Evolutionary conservation across 192 early-diverging fungal genomes (phyloP).

Genomic region (Diversispora epigaea): DNA sequence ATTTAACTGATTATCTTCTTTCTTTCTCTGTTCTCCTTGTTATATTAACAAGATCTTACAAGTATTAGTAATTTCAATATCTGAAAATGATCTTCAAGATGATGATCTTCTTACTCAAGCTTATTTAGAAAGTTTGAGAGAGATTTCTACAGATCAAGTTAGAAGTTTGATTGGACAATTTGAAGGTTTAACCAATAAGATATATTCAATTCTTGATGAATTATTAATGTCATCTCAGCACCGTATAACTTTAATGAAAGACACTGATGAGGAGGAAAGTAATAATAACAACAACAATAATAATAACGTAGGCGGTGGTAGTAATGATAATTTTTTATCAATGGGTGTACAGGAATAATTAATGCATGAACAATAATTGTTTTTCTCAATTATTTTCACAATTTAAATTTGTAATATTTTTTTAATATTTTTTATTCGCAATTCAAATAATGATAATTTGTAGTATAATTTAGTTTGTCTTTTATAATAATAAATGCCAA

Average conservation of each 20-base stretch:
- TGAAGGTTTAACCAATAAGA: slow-evolving; percentile 7
- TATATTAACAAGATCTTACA: slow-evolving; percentile 7
- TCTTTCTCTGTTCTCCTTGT: background rate
- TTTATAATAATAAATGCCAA: too few relatives aligned
- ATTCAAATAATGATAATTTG: too few relatives aligned
- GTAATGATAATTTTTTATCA: background rate
- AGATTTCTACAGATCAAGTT: slow-evolving; percentile 10
- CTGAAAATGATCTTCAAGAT: slow-evolving; percentile 2
- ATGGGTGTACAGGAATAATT: background rate
- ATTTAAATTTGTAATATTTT: too few relatives aligned
- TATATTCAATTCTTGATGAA: background rate
- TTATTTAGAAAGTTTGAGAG: slow-evolving; percentile 26
- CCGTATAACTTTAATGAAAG: background rate
- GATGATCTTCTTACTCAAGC: slow-evolving; percentile 25
- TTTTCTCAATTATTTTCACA: too few relatives aligned
- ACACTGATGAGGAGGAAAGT: background rate
- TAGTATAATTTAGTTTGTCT: too few relatives aligned
- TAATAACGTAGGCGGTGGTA: background rate
- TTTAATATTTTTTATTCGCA: too few relatives aligned
- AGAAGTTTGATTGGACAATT: slow-evolving; percentile 1
- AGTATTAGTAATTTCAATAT: slow-evolving; percentile 19
- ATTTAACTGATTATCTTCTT: background rate
- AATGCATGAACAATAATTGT: background rate
- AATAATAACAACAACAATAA: background rate
- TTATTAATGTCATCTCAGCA: background rate